phyloP scores from a whole-genome alignment of 805 yeast genomes.

The Crinitomyces ghanaensis region DNA sequence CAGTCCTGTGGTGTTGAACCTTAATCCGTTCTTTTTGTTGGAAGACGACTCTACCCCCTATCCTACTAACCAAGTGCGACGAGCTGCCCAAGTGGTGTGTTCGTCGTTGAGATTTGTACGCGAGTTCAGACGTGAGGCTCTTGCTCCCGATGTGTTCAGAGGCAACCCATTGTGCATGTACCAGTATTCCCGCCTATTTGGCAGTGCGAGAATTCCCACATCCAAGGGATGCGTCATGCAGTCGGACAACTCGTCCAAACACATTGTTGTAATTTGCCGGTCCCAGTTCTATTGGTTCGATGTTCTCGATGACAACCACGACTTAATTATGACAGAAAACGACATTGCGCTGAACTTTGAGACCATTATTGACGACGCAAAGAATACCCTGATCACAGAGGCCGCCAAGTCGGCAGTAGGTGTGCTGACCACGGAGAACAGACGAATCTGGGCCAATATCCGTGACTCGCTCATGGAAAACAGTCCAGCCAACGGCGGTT shows the following conservation, averaged over 20 bases:
- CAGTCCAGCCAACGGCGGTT: constrained; percentile 21
- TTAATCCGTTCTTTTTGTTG: constrained; percentile 79
- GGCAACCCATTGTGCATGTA: constrained; percentile 72
- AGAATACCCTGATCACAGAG: constrained; percentile 37
- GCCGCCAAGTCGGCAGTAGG: constrained; percentile 75
- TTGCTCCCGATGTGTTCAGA: constrained; percentile 58
- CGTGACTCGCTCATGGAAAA: constrained; percentile 36
- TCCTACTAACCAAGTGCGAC: constrained; percentile 41
- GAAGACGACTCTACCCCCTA: constrained; percentile 77
- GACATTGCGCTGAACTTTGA: constrained; percentile 67
- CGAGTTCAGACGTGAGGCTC: constrained; percentile 63
- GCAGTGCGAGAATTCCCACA: constrained; percentile 79
- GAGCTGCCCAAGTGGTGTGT: constrained; percentile 71
- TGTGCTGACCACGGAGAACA: constrained; percentile 78
- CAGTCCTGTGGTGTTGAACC: constrained; percentile 69
- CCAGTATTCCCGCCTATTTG: constrained; percentile 78
- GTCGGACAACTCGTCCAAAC: constrained; percentile 62
- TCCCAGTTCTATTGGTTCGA: constrained; percentile 95
- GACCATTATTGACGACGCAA: constrained; percentile 66
- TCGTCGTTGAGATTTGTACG: constrained; percentile 71
- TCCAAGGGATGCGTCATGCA: constrained; percentile 76
- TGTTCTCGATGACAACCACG: constrained; percentile 63
- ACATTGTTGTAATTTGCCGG: constrained; percentile 68
- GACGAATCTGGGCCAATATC: constrained; percentile 76
- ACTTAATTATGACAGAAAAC: constrained; percentile 59